These are phyloP conservation scores for Coemansia sp. DNA, from an alignment of 192 early-diverging fungal species.

Conservation along the genomic window DNA sequence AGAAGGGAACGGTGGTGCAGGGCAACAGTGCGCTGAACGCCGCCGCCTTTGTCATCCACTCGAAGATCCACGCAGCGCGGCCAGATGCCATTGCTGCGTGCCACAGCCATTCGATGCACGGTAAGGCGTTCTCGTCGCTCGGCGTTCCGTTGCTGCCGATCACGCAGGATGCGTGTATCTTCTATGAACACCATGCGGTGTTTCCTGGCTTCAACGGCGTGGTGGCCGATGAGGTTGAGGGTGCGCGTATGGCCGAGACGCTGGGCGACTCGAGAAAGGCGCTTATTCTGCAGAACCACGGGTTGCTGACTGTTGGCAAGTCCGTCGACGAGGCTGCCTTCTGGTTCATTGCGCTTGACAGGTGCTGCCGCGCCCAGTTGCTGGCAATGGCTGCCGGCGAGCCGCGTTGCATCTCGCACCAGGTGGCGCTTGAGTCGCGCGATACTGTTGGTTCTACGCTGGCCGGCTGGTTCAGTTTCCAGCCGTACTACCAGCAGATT, in stretches of 20 bases:
- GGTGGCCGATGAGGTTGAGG: constrained; percentile 60
- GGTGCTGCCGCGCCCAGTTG: constrained; percentile 59
- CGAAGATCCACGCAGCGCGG: constrained; percentile 56
- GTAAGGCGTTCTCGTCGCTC: constrained; percentile 60
- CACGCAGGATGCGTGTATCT: constrained; percentile 64
- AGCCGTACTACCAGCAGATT: constrained; percentile 49
- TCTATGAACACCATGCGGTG: constrained; percentile 58
- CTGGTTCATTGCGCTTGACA: constrained; percentile 60
- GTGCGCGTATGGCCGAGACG: constrained; percentile 52
- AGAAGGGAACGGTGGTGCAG: constrained; percentile 54
- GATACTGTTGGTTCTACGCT: constrained; percentile 32
- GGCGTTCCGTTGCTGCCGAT: constrained; percentile 53
- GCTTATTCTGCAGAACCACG: constrained; percentile 63
- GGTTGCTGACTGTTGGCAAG: constrained; percentile 58
- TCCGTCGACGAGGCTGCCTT: constrained; percentile 60
- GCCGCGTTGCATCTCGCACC: constrained; percentile 25
- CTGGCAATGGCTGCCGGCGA: constrained; percentile 56
- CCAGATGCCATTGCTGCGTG: constrained; percentile 56
- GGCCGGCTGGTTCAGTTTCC: constrained; percentile 55
- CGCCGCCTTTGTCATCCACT: constrained; percentile 64
- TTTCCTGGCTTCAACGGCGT: constrained; percentile 61
- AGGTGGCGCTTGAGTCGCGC: constrained; percentile 34
- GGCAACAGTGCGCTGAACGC: constrained; percentile 58
- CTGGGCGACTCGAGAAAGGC: constrained; percentile 55
- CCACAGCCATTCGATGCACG: constrained; percentile 64